Evolutionary conservation across 2,329 filamentous ascomycete species (phyloP).

Genomic region (Stagonosporopsis tanaceti): DNA sequence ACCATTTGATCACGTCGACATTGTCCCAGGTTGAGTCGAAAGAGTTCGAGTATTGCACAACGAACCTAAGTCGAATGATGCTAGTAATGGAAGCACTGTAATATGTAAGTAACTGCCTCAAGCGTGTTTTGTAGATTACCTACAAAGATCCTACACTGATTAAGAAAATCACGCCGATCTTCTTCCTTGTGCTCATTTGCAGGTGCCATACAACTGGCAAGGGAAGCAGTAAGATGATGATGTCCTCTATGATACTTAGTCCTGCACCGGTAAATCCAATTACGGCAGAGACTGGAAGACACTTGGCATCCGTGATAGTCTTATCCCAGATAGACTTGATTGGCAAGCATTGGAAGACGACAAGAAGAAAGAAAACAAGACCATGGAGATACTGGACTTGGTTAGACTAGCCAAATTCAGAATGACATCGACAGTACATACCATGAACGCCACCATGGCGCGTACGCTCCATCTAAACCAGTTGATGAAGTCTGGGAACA

Average conservation of each 20-base stretch:
- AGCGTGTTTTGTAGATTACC: neutral
- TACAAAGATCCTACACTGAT: conserved; percentile 28
- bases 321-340: conserved; percentile 27
- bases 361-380: conserved; percentile 23
- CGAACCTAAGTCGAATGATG: conserved; percentile 24
- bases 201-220: conserved; percentile 24
- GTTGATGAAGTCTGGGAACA: conserved; percentile 19
- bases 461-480: conserved; percentile 26
- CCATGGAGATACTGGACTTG: conserved; percentile 14
- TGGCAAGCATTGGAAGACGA: conserved; percentile 24
- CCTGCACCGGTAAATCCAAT: conserved; percentile 25
- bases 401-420: neutral
- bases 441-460: conserved; percentile 25
- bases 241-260: conserved; percentile 23
- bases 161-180: conserved; percentile 19
- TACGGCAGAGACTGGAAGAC: conserved; percentile 18
- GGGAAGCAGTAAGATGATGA: conserved; percentile 28
- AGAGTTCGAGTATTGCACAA: conserved; percentile 24
- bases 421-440: neutral
- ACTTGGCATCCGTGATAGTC: conserved; percentile 19
- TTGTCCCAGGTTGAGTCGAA: conserved; percentile 30
- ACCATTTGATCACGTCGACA: conserved; percentile 29
- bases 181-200: conserved; percentile 26
- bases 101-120: conserved; percentile 1
- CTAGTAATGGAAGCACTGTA: conserved; percentile 25